A percentile compares a stretch with the other conserved stretches of the same genome.
These are phyloP conservation scores for Cytospora mali DNA, from an alignment of 2,329 filamentous ascomycete species.

Conservation along the genomic window DNA sequence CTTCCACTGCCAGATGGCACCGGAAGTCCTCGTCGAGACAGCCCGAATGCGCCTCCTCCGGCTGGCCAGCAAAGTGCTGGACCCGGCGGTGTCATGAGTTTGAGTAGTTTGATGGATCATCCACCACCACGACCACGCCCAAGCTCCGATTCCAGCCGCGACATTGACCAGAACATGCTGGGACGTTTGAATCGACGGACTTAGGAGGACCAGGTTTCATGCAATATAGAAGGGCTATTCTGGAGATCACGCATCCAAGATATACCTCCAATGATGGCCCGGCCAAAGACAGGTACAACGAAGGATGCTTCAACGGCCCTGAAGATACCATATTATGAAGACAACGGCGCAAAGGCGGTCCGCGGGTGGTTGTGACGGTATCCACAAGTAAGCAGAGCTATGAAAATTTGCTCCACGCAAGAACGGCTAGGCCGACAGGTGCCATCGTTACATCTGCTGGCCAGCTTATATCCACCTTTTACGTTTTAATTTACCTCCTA, in stretches of 20 bases:
- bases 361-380: background rate
- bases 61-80: conserved; percentile 33
- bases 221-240: background rate
- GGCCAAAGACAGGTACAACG: background rate
- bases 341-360: background rate
- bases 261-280: background rate
- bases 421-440: conserved; percentile 6
- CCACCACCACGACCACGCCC: conserved; percentile 28
- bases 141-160: conserved; percentile 38
- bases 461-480: conserved; percentile 13
- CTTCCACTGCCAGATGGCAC: conserved; percentile 39
- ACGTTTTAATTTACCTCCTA: background rate
- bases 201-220: conserved; percentile 6
- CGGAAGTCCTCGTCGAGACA: conserved; percentile 43
- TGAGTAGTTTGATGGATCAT: conserved; percentile 54
- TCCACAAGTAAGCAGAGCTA: background rate
- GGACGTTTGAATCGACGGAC: conserved; percentile 49
- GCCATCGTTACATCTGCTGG: conserved; percentile 20
- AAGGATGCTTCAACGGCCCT: background rate
- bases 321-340: background rate
- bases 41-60: conserved; percentile 42
- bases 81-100: conserved; percentile 56
- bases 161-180: conserved; percentile 60
- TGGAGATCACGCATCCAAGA: background rate
- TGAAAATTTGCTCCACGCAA: background rate